Percentiles rank a stretch among this genome's conserved stretches.
phyloP scores from a whole-genome alignment of 148 eudicot genomes.

The Camellia japonica region DNA sequence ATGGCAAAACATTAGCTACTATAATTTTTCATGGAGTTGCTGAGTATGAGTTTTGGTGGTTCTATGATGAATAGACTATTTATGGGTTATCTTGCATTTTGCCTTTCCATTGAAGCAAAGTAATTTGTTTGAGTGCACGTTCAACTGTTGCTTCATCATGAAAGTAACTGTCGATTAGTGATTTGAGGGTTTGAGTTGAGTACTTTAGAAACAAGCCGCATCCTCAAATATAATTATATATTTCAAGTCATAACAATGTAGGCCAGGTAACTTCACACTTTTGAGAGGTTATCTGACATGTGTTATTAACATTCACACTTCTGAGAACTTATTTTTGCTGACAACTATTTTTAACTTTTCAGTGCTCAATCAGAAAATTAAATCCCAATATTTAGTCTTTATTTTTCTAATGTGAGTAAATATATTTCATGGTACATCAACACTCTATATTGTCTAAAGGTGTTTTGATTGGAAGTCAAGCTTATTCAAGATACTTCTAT shows the following conservation, averaged over 20 bases:
- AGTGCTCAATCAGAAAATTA: slow-evolving; percentile 3
- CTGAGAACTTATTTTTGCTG: background rate
- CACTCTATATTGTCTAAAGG: background rate
- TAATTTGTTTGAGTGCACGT: background rate
- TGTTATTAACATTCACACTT: background rate
- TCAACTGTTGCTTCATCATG: background rate
- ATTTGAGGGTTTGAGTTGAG: slow-evolving; percentile 3
- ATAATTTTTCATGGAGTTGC: background rate
- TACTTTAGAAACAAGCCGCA: background rate
- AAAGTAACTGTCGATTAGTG: background rate
- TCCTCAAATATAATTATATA: no score
- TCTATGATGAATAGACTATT: background rate
- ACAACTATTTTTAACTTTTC: background rate
- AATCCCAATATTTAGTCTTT: background rate
- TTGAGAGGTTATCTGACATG: background rate
- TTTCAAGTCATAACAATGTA: background rate
- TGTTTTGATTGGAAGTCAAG: background rate
- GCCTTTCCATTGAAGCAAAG: slow-evolving; percentile 9
- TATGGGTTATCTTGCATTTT: background rate
- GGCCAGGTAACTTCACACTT: background rate
- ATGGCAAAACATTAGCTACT: background rate
- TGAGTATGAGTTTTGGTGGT: background rate
- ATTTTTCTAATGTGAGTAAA: background rate
- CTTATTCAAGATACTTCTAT: background rate
- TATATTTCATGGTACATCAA: background rate